A percentile compares a stretch with the other conserved stretches of the same genome.
phyloP scores from a whole-genome alignment of 345 rosid genomes.

The Camelina laxa region DNA sequence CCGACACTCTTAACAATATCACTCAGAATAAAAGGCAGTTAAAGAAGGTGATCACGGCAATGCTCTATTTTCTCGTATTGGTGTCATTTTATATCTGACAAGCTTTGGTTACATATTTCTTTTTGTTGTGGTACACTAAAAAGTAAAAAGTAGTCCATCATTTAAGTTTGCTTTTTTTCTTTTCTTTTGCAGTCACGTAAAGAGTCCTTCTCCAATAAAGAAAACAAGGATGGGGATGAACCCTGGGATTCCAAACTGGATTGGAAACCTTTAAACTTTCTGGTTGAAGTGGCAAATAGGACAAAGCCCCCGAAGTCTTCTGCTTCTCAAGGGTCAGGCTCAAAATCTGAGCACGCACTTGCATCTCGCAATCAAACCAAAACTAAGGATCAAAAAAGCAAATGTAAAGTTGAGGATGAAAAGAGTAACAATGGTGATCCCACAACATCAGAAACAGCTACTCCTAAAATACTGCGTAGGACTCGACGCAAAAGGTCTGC shows the following conservation, averaged over 20 bases:
- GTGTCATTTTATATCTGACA: constrained; percentile 9
- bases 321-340: constrained; percentile 58
- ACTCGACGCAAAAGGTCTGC: constrained; percentile 57
- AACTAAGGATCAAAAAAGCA: constrained; percentile 55
- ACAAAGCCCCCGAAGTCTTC: constrained; percentile 68
- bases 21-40: constrained; percentile 64
- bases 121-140: neutral
- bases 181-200: constrained; percentile 53
- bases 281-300: constrained; percentile 86
- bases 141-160: neutral
- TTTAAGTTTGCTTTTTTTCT: constrained; percentile 2
- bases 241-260: constrained; percentile 62
- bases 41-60: constrained; percentile 37
- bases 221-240: constrained; percentile 50
- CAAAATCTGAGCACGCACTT: constrained; percentile 44
- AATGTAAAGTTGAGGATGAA: constrained; percentile 50
- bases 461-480: constrained; percentile 67
- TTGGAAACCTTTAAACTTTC: constrained; percentile 84
- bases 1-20: constrained; percentile 53
- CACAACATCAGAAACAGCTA: constrained; percentile 53
- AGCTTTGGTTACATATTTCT: neutral
- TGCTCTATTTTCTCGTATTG: neutral
- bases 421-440: constrained; percentile 52
- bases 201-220: constrained; percentile 46
- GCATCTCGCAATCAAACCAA: constrained; percentile 46